Evolutionary conservation across 257 asterid genomes (phyloP), one percentile per base, ranked within the genome.

Genomic region (Solanum pennellii): DNA sequence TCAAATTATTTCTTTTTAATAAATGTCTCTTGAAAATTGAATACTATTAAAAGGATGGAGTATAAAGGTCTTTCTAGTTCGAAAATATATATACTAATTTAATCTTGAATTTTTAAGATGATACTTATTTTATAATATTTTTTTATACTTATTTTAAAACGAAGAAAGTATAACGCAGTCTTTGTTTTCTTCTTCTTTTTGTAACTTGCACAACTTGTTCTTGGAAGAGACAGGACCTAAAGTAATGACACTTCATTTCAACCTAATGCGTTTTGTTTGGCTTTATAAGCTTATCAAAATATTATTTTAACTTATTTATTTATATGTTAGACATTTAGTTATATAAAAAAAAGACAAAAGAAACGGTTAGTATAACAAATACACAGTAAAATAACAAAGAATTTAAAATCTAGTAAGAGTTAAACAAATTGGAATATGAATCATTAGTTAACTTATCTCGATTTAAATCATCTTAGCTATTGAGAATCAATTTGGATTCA

Each of bases 1-100:
- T 0, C 18, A 56, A 20, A 56, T 1, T 1, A 7, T 18, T 7
- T 18, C 0, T 56, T 20, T 56, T 7, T 56, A 56, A 20, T 0
- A 56, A 56, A 20, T 1, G 5, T 56, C 0, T 56, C 0, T 20
- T 7, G 0, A 20, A 59, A 59, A 8, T 8, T 59, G 0, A 56
- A 56, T 11, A 56, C 0, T 3, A 4, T 56, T 7, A 56, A 56
- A 2, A 18, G 8, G 5, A 2, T 56, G 65, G 3, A 3, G 9
- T 18, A 56, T 56, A 7, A 56, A 18, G 2, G 4, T 52, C 11
- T 52, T 33, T 33, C 1, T 33, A 33, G 35, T 33, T 47, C 2
- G 21, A 15, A 52, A 52, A 16, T 33, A 16, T 0, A 52, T 52
- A 16, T 52, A 3, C 9, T 52, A 16, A 16, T 16, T 52, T 52